Evolutionary conservation across 2,329 filamentous ascomycete genomes (phyloP), one percentile per base, ranked within the genome.

Genomic region (Cryphonectria japonica): DNA sequence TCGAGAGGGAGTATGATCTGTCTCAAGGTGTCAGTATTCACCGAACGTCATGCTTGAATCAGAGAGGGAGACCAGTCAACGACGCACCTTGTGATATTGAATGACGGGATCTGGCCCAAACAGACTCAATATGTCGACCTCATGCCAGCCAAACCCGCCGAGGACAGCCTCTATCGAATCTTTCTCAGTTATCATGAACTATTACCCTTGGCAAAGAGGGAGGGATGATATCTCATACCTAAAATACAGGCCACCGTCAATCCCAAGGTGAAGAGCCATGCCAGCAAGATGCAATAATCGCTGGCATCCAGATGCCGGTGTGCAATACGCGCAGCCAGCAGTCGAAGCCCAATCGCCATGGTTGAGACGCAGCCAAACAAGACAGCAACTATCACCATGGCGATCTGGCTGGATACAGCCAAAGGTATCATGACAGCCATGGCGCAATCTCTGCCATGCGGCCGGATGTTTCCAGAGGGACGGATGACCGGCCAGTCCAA

Each of bases 391-490:
- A 32, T 54, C 26, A 70, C 63, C 63, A 70, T 71, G 22, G 72
- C 73, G 54, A 74, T 71, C 70, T 77, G 76, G 32, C 69, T 71
- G 43, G 64, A 57, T 32, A 60, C 72, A 59, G 75, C 74, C 69
- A 77, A 70, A 32, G 74, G 73, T 41, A 75, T 76, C 34, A 73
- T 71, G 71, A 75, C 69, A 46, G 71, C 69, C 75, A 77, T 77
- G 29, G 26, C 19, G 63, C 41, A n/a, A 22, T 26, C n/a, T 19
- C 14, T 46, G 63, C 41, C 37, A 50, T 34, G 29, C 43, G 39
- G 63, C 29, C 29, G 16, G 26, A 46, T n/a, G 43, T 16, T 22
- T 32, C 26, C 26, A 29, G 26, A 26, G 37, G 39, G 39, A 34
- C 37, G 34, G 39, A 37, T 26, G 43, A 43, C 63, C n/a, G 16